Base-by-base conservation (phyloP, 495 filamentous ascomycete species). In the Bacidia rubella region DNA sequence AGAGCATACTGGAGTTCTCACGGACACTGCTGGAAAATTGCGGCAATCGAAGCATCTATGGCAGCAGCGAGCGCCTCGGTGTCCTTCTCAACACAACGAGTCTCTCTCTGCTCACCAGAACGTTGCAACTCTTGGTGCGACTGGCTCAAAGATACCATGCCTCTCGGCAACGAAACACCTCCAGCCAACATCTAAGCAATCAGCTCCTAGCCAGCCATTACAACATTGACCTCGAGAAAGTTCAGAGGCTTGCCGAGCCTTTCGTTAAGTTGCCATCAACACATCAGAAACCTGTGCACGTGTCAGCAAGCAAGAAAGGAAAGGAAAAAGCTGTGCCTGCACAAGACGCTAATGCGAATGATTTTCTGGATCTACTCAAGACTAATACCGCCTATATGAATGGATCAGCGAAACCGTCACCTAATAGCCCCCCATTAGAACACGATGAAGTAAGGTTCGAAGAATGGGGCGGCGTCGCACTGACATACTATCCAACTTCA, bases 41-140 rank as follows among this genome's bases (percentile, higher is more conserved):
- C 71, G 93, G 92, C 51, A 99, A 99, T 60, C 78, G 93, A 59
- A 96, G 90, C 69, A 77, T 99, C 46, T 99, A 99, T 63, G 83
- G 79, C 52, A 97, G 93, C 69, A 96, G 90, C 59, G 74, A 80
- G 54, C 85, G 90, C 52, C 70, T 99, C 29, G 86, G 87, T 57
- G 82, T 87, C 59, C 74, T 99, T 32, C 76, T 99, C 52, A 86
- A 93, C 61, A 89, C 83, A 26, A 92, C 88, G 2, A 87, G 83
- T 40, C 71, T 89, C 23, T 76, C 78, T 46, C 75, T 99, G 21
- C 70, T 97, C 26, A 75, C 80, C 54, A 72, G 74, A 17, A 81
- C 86, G 1, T 79, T 99, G 21, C 79, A 81, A 29, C 72, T 99
- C 56, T 77, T 79, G 19, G 78, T 86, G 29, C 83, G 87, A 60